Conservation (phyloP, 2,329 filamentous ascomycete species). For the Cladosporium velox region DNA sequence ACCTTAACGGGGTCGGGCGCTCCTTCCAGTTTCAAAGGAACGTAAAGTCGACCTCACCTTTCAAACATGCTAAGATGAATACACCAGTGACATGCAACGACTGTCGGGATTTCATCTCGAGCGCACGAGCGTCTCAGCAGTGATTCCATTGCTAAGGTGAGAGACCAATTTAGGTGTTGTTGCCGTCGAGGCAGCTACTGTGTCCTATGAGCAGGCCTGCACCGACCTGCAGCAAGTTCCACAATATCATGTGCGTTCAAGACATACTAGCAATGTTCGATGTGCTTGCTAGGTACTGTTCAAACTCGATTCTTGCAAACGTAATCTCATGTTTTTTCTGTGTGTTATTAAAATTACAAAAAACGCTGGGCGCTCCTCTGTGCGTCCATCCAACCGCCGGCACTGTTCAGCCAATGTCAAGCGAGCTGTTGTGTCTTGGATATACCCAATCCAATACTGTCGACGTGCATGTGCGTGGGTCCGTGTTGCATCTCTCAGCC, state of each 20-base stretch:
- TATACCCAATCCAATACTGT: slow-evolving; percentile 15
- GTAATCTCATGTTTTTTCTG: slow-evolving; percentile 10
- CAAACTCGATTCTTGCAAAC: background rate
- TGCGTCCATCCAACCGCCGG: slow-evolving; percentile 10
- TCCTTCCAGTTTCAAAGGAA: background rate
- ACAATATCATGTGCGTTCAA: too few species aligned
- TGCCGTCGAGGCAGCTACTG: too few species aligned
- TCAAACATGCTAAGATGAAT: too few species aligned
- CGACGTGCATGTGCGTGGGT: slow-evolving; percentile 7
- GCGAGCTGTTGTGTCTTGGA: slow-evolving; percentile 19
- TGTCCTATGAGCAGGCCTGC: too few species aligned
- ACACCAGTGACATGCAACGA: too few species aligned
- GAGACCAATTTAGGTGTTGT: too few species aligned
- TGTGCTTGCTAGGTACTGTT: background rate
- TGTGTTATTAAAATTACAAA: slow-evolving; percentile 14
- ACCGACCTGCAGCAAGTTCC: too few species aligned
- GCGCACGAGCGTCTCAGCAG: too few species aligned
- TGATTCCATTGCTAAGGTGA: too few species aligned
- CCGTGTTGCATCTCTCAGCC: background rate
- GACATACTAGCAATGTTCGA: too few species aligned
- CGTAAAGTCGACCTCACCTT: background rate
- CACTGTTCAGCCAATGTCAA: slow-evolving; percentile 21
- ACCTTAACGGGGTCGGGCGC: background rate
- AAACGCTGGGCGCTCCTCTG: background rate
- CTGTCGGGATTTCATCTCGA: too few species aligned